Base-by-base conservation (phyloP, 768 basidiomycete species). In the Pleurotus pulmonarius region DNA sequence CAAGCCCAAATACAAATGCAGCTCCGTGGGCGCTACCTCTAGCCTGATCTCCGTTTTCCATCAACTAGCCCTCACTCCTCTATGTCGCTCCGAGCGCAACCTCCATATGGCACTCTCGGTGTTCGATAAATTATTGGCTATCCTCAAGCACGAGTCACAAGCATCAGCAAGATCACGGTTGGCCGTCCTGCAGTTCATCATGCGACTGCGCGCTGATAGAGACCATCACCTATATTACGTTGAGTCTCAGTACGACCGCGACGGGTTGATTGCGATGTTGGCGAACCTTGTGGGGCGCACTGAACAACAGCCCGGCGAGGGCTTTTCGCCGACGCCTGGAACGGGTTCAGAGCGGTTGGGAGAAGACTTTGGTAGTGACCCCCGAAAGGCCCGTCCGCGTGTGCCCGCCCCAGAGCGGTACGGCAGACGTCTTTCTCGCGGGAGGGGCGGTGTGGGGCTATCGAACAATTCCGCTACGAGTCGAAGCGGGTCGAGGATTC, bases 161-260 rank as follows among this genome's bases (percentile, higher is more conserved):
- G 83, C 83, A 7, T 62, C 83, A 0, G 9, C 29, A 9, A 75
- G 82, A 40, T 87, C 88, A 0, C 77, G 92, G 20, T 67, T 98
- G 15, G 75, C 83, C 11, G 78, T 88, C 3, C 74, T 98, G 16
- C 92, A 94, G 65, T 97, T 96, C 75, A 67, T 97, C 60, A 85
- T 94, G 76, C 85, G 92, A 12, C 75, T 98, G 16, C 80, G 96
- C 55, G 94, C 90, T 0, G 95, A 97, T 66, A 84, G 91, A 0
- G 90, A 94, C 61, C 96, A 99, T 65, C 79, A 87, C 9, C 64
- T 98, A 40, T 97, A 87, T 68, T 87, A 88, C 56, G 77, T 82
- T 16, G 72, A 78, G 44, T 70, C 69, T 13, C 74, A 71, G 16
- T 76, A 78, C 59, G 87, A 89, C 60, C 71, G 75, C 1, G 78